Percentiles rank a stretch among this genome's conserved stretches.
These are phyloP conservation scores for Coniochaeta ligniaria DNA, from an alignment of 2,329 filamentous ascomycete genomes.

Conservation along the genomic window DNA sequence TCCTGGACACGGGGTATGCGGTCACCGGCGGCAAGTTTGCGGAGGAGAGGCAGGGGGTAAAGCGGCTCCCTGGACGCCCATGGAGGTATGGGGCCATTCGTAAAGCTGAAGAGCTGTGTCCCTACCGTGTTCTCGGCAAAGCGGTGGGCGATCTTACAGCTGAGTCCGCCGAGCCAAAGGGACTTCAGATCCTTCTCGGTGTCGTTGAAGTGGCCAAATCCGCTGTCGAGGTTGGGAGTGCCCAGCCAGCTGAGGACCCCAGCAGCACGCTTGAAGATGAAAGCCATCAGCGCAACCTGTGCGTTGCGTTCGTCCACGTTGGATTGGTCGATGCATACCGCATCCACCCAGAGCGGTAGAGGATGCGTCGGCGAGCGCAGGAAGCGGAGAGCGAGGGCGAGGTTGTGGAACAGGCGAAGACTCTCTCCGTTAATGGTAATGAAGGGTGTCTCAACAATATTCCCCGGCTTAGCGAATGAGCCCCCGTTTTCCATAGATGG, in stretches of 20 bases:
- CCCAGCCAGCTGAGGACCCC: conserved; percentile 2
- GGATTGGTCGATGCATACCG: conserved; percentile 5
- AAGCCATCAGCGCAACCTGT: conserved; percentile 6
- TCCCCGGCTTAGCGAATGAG: too few relatives aligned
- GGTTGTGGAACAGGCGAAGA: conserved; percentile 7
- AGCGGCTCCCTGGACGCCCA: background rate
- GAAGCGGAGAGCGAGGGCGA: conserved; percentile 6
- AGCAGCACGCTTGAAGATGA: conserved; percentile 3
- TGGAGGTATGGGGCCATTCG: background rate
- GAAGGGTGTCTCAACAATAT: background rate
- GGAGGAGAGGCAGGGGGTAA: background rate
- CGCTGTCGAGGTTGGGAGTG: background rate
- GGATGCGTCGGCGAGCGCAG: conserved; percentile 4
- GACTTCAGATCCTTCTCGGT: too few relatives aligned
- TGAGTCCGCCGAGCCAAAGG: background rate
- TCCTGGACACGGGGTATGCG: background rate
- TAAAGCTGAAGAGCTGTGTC: background rate
- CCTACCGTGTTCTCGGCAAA: background rate
- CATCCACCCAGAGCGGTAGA: conserved; percentile 6
- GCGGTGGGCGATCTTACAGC: background rate
- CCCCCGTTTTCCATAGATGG: too few relatives aligned
- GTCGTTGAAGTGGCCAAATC: too few relatives aligned
- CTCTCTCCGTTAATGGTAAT: conserved; percentile 7
- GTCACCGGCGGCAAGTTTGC: background rate
- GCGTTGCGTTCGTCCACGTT: conserved; percentile 4